phyloP scores from a whole-genome alignment of 306 rosid species.

The Prunus salicina region DNA sequence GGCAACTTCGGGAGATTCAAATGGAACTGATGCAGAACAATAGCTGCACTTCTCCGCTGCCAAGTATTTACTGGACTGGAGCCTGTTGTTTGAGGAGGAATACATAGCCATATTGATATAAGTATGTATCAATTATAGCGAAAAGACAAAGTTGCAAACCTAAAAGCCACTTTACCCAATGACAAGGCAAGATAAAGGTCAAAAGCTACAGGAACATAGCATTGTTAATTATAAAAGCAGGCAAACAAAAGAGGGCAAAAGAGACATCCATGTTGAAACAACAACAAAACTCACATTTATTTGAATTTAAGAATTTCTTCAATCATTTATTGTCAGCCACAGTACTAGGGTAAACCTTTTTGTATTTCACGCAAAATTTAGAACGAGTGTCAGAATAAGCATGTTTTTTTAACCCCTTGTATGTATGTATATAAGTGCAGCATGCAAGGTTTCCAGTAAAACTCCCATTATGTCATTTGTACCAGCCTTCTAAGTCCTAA shows the following conservation, averaged over 20 bases:
- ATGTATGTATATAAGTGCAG: neutral
- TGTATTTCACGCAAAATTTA: neutral
- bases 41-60: slow-evolving; percentile 58
- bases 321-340: neutral
- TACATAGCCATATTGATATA: neutral
- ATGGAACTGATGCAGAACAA: slow-evolving; percentile 73
- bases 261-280: neutral
- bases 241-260: neutral
- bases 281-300: neutral
- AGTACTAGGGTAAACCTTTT: neutral
- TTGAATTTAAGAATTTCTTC: neutral
- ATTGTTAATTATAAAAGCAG: neutral
- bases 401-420: neutral
- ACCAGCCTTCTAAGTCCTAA: neutral
- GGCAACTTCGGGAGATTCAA: slow-evolving; percentile 75
- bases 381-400: neutral
- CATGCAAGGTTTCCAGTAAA: slow-evolving; percentile 4
- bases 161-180: neutral
- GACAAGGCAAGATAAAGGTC: neutral
- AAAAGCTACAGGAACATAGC: neutral
- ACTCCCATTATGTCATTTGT: neutral
- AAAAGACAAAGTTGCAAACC: neutral
- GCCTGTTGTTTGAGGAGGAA: slow-evolving; percentile 32
- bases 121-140: slow-evolving; percentile 1
- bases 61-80: slow-evolving; percentile 22